These are phyloP conservation scores for Sporisorium exsertum DNA, from an alignment of 1,284 basidiomycete species.

Conservation along the genomic window DNA sequence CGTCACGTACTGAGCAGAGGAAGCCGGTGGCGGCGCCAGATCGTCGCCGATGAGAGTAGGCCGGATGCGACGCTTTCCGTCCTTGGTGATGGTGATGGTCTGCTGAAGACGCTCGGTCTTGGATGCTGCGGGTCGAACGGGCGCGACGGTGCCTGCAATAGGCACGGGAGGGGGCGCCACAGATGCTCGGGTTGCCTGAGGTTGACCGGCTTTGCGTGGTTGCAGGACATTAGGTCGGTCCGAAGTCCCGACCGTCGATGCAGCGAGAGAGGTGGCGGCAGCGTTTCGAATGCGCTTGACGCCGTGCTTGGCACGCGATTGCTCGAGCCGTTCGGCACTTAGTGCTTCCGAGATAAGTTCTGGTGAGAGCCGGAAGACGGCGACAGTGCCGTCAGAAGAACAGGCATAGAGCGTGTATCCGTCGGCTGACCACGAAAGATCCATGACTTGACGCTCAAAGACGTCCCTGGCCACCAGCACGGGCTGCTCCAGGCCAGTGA, in stretches of 20 bases:
- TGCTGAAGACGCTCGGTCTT: constrained; percentile 60
- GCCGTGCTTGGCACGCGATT: constrained; percentile 54
- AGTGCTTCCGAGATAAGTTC: constrained; percentile 86
- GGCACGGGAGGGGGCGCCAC: constrained; percentile 34
- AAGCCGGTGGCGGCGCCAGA: constrained; percentile 5
- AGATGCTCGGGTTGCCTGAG: constrained; percentile 24
- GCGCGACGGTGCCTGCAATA: constrained; percentile 25
- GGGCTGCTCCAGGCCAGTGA: constrained; percentile 80
- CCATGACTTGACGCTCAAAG: constrained; percentile 93
- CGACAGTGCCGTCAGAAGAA: constrained; percentile 93
- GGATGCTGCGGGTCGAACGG: constrained; percentile 21
- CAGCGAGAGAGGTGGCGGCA: constrained; percentile 1
- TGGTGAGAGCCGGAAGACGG: constrained; percentile 83
- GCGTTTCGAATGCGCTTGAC: constrained; percentile 36
- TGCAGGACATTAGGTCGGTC: constrained; percentile 62
- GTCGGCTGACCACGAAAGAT: constrained; percentile 91
- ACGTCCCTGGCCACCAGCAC: constrained; percentile 92
- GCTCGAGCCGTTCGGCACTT: constrained; percentile 74
- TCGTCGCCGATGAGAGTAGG: constrained; percentile 72
- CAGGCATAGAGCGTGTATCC: constrained; percentile 92
- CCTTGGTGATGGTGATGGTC: constrained; percentile 68
- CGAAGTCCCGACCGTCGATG: constrained; percentile 13
- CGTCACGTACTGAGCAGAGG: constrained; percentile 15
- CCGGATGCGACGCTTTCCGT: constrained; percentile 77
- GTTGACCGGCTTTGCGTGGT: constrained; percentile 58